phyloP scores from a whole-genome alignment of 192 early-diverging fungal genomes.

The Endogone sp. region DNA sequence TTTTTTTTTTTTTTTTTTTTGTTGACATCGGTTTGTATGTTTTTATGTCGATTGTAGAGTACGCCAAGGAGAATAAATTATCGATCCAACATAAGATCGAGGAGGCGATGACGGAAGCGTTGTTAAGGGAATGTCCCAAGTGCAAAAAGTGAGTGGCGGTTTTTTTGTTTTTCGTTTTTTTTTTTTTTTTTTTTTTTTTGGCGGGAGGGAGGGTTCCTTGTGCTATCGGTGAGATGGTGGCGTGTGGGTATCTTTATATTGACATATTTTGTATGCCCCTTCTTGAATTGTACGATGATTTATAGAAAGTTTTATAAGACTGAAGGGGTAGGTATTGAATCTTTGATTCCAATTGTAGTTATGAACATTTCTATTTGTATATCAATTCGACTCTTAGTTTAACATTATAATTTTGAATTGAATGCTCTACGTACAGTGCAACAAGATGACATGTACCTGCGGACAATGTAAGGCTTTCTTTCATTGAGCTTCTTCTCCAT shows the following conservation, averaged over 20 bases:
- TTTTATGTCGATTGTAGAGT: neutral
- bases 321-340: conserved; percentile 11
- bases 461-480: conserved; percentile 19
- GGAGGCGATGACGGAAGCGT: conserved; percentile 52
- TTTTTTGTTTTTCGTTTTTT: too few relatives aligned
- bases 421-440: conserved; percentile 30
- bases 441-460: conserved; percentile 54
- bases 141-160: conserved; percentile 43
- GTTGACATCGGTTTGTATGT: neutral
- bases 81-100: conserved; percentile 45
- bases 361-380: neutral
- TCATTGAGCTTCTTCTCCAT: neutral
- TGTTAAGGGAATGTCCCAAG: conserved; percentile 49
- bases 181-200: too few relatives aligned
- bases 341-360: neutral
- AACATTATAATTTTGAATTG: too few relatives aligned
- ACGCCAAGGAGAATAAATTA: conserved; percentile 37
- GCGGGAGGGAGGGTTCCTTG: neutral
- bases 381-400: too few relatives aligned
- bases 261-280: too few relatives aligned
- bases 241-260: too few relatives aligned
- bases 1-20: neutral
- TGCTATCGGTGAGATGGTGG: too few relatives aligned
- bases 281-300: too few relatives aligned
- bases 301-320: neutral